These are phyloP conservation scores for Aspergillus wentii DNA, from an alignment of 495 filamentous ascomycete species.

Conservation along the genomic window DNA sequence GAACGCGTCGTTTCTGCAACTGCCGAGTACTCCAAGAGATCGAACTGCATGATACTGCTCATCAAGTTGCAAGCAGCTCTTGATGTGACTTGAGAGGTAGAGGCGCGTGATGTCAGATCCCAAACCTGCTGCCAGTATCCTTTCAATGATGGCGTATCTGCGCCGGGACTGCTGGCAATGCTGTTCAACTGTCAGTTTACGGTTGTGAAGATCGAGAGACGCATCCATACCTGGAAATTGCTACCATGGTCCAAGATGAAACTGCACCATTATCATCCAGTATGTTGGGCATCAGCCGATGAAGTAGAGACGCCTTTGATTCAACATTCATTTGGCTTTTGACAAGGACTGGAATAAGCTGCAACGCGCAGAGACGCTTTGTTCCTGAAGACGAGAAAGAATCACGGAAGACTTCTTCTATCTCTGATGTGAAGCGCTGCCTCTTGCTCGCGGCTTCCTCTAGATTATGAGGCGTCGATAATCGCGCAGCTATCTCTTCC, in stretches of 20 bases:
- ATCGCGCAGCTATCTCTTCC: constrained; percentile 14
- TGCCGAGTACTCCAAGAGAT: constrained; percentile 58
- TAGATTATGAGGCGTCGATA: constrained; percentile 7
- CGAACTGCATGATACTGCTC: constrained; percentile 55
- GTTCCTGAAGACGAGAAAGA: constrained; percentile 49
- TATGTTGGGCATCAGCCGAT: constrained; percentile 43
- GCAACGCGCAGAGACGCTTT: constrained; percentile 62
- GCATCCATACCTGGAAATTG: constrained; percentile 49
- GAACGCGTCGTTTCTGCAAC: constrained; percentile 59
- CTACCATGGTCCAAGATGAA: constrained; percentile 64
- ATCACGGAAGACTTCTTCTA: constrained; percentile 60
- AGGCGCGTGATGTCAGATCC: constrained; percentile 64
- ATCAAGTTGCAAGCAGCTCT: constrained; percentile 79
- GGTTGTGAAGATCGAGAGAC: not conserved
- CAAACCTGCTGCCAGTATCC: constrained; percentile 66
- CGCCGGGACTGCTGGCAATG: constrained; percentile 23
- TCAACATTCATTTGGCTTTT: constrained; percentile 33
- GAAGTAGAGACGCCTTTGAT: constrained; percentile 40
- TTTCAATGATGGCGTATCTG: constrained; percentile 23
- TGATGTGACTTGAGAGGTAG: constrained; percentile 65
- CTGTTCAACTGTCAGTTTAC: constrained; percentile 15
- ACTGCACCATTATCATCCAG: constrained; percentile 51
- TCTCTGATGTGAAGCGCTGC: constrained; percentile 50
- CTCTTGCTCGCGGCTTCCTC: constrained; percentile 48
- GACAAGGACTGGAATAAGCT: constrained; percentile 71